Evolutionary conservation across 2,329 filamentous ascomycete genomes (phyloP).

Genomic region (Penicillium capsulatum): DNA sequence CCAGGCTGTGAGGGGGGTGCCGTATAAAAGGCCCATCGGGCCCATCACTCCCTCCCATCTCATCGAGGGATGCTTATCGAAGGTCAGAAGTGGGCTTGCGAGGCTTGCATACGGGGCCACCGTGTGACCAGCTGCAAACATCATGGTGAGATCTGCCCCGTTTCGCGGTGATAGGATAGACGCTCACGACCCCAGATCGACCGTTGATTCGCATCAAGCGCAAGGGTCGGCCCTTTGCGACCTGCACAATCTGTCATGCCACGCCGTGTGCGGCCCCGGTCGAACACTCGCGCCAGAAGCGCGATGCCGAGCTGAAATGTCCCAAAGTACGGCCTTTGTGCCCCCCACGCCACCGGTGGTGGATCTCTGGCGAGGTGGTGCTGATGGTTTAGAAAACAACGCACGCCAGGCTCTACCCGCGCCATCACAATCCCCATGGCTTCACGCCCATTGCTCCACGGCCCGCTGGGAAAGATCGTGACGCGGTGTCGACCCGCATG

Average conservation of each 20-base stretch:
- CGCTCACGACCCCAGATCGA: conserved; percentile 58
- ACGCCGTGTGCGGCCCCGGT: conserved; percentile 86
- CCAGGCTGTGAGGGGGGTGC: conserved; percentile 1
- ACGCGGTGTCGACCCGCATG: conserved; percentile 5
- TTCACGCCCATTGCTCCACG: conserved; percentile 24
- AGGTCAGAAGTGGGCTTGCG: conserved; percentile 95
- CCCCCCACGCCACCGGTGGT: no score
- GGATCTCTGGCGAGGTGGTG: conserved; percentile 12
- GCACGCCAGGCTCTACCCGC: conserved; percentile 21
- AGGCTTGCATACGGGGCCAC: conserved; percentile 93
- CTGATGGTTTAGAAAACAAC: conserved; percentile 25
- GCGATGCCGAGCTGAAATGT: conserved; percentile 32
- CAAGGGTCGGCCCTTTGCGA: conserved; percentile 91
- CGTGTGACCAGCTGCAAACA: conserved; percentile 97
- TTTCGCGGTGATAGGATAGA: neutral
- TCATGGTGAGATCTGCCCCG: conserved; percentile 58
- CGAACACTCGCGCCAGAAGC: conserved; percentile 67
- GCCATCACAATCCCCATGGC: conserved; percentile 17
- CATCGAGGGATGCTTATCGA: conserved; percentile 66
- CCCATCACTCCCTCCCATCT: conserved; percentile 11
- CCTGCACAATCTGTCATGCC: conserved; percentile 84
- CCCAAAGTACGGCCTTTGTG: conserved; percentile 34
- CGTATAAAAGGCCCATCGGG: conserved; percentile 19
- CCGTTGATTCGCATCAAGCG: conserved; percentile 92
- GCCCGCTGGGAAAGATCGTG: conserved; percentile 5